phyloP scores from a whole-genome alignment of 768 basidiomycete species.

The Tricholoma hemisulphureum region DNA sequence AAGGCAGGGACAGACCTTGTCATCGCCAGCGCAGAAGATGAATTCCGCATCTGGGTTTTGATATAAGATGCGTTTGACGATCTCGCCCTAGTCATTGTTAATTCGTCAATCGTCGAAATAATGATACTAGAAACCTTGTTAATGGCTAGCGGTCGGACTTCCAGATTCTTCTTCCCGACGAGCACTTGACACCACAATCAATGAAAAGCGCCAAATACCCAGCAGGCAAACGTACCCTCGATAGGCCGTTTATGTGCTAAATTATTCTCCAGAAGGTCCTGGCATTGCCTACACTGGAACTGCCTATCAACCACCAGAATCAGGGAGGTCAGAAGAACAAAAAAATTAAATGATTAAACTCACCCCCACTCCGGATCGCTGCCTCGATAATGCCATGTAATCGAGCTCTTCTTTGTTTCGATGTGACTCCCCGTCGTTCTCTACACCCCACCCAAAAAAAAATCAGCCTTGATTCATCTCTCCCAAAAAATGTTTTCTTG shows the following conservation, averaged over 20 bases:
- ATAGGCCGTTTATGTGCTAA: slow-evolving; percentile 91
- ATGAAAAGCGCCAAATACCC: not conserved
- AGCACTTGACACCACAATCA: slow-evolving; percentile 56
- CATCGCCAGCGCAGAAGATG: slow-evolving; percentile 96
- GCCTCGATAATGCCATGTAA: slow-evolving; percentile 97
- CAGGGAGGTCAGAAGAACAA: not conserved
- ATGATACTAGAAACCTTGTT: slow-evolving; percentile 69
- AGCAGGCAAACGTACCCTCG: slow-evolving; percentile 55
- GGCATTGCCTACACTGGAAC: slow-evolving; percentile 96
- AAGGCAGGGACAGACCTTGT: slow-evolving; percentile 52
- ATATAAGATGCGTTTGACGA: slow-evolving; percentile 92
- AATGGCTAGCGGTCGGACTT: slow-evolving; percentile 91
- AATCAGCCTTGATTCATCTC: not conserved
- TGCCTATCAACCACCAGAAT: slow-evolving; percentile 40
- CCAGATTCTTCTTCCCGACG: slow-evolving; percentile 97
- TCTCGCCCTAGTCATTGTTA: slow-evolving; percentile 73
- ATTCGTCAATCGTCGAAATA: too few species aligned
- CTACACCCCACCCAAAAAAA: slow-evolving; percentile 27
- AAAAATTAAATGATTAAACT: slow-evolving; percentile 33
- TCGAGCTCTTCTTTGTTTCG: slow-evolving; percentile 94
- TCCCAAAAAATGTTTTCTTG: not conserved
- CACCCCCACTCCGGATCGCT: slow-evolving; percentile 96
- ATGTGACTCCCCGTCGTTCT: slow-evolving; percentile 95
- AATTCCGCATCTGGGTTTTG: slow-evolving; percentile 92
- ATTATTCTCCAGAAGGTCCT: slow-evolving; percentile 94